Conservation (phyloP, 1,284 basidiomycete genomes). For the Trametes versicolor region DNA sequence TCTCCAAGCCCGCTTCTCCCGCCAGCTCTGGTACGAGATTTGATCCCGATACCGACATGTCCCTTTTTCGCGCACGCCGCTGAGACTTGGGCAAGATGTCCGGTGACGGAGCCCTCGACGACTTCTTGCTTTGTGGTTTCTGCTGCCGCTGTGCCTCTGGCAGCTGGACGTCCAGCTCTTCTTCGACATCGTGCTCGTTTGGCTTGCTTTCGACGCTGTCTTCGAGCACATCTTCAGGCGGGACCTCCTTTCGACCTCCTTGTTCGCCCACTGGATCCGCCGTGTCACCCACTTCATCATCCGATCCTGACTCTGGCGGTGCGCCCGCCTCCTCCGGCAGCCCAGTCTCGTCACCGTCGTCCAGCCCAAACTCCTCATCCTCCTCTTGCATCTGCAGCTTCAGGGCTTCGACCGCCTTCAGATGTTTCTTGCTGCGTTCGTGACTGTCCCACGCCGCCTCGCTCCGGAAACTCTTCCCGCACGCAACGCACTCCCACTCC, state of each 20-base stretch:
- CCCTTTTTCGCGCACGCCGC: conserved; percentile 21
- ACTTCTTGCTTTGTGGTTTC: conserved; percentile 38
- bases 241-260: background rate
- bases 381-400: conserved; percentile 82
- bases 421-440: conserved; percentile 95
- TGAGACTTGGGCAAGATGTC: conserved; percentile 37
- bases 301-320: conserved; percentile 4
- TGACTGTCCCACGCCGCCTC: conserved; percentile 98
- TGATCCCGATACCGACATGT: background rate
- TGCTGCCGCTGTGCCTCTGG: background rate
- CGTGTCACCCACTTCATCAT: background rate
- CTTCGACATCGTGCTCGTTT: background rate
- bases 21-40: background rate
- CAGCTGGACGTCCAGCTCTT: conserved; percentile 9
- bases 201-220: background rate
- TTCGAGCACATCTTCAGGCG: background rate
- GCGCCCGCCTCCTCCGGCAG: background rate
- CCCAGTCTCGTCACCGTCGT: conserved; percentile 11
- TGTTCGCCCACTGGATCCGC: background rate
- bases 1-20: background rate
- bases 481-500: conserved; percentile 97
- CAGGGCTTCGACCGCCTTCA: conserved; percentile 85
- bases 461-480: conserved; percentile 89
- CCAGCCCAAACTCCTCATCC: conserved; percentile 67
- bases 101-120: conserved; percentile 30